Evolutionary conservation across 805 yeast species (phyloP).

Genomic region (Phaffomyces antillensis): DNA sequence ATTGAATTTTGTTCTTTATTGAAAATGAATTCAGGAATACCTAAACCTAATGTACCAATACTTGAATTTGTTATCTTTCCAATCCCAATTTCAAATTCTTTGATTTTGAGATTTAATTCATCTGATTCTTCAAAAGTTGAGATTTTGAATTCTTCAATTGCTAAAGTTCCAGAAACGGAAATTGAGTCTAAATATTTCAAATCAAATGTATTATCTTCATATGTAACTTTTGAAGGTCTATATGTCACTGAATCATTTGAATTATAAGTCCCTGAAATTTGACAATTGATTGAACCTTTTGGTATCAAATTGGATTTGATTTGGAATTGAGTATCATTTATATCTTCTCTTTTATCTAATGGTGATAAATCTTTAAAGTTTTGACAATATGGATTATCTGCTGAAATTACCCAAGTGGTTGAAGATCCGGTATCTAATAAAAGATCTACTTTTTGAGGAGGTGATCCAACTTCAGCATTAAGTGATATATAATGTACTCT

Average conservation of each 20-base stretch:
- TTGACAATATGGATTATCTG: slow-evolving; percentile 11
- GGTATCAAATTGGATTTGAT: not conserved
- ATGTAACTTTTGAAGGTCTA: not conserved
- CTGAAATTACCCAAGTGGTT: slow-evolving; percentile 27
- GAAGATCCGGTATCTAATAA: slow-evolving; percentile 31
- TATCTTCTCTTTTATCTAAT: too few species aligned
- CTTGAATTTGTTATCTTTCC: slow-evolving; percentile 27
- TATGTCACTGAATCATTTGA: not conserved
- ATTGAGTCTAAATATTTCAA: slow-evolving; percentile 4
- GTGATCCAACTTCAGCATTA: slow-evolving; percentile 11
- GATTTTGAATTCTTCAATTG: slow-evolving; percentile 4
- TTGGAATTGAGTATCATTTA: not conserved
- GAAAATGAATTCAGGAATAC: slow-evolving; percentile 17
- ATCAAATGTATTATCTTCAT: not conserved
- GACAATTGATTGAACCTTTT: slow-evolving; percentile 6
- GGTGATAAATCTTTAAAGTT: not conserved
- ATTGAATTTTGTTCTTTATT: not conserved
- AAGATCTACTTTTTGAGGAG: slow-evolving; percentile 22
- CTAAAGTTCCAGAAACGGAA: slow-evolving; percentile 4
- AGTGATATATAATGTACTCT: slow-evolving; percentile 6
- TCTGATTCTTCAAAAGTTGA: not conserved
- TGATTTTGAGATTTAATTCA: not conserved
- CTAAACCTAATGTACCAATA: slow-evolving; percentile 39
- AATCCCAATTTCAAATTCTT: slow-evolving; percentile 22
- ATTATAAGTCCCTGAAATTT: slow-evolving; percentile 5